Base-by-base conservation (phyloP, 306 rosid species). In the Parietaria judaica region DNA sequence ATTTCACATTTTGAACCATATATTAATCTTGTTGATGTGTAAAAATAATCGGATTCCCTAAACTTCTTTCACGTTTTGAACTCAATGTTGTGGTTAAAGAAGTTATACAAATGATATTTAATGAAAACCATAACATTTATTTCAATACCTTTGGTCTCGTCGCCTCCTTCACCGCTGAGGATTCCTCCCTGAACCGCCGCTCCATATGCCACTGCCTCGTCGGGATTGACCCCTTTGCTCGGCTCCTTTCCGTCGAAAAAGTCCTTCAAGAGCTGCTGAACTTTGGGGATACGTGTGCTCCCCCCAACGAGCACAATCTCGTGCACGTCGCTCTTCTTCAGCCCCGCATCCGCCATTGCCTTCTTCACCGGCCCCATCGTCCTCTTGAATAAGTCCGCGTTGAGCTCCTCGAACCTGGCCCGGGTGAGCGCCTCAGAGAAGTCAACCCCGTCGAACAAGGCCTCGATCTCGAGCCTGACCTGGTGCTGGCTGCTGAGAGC, bases 291-390 rank as follows among this genome's bases (percentile, higher is more conserved):
- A 12, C 84, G 39, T 12, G 84, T 83, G 13, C 84, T 83, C 8
- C 89, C 84, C 51, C 84, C 84, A 52, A 80, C 86, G 0, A 83
- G 64, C 11, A 83, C 80, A 65, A 78, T 74, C 76, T 83, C 86
- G 11, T 65, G 6, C 45, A 83, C 75, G 15, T 78, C 68, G 1
- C 71, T 75, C 49, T 80, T 82, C 73, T 83, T 63, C 59, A 83
- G 49, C 46, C 77, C 70, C 54, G 78, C 76, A 62, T 78, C 83
- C 59, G 75, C 65, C 61, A 80, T 0, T 35, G 89, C 83, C 71
- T 74, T 73, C 35, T 75, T 80, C 67, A 80, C 89, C 0, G 80
- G 81, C 36, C 84, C 81, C 83, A 78, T 65, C 0, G 82, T 80
- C 70, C 78, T 83, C 83, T 78, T 83, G 57, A 80, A 80, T 76